phyloP scores from a whole-genome alignment of 176 grass and related monocot genomes.

The Musa beccarii region DNA sequence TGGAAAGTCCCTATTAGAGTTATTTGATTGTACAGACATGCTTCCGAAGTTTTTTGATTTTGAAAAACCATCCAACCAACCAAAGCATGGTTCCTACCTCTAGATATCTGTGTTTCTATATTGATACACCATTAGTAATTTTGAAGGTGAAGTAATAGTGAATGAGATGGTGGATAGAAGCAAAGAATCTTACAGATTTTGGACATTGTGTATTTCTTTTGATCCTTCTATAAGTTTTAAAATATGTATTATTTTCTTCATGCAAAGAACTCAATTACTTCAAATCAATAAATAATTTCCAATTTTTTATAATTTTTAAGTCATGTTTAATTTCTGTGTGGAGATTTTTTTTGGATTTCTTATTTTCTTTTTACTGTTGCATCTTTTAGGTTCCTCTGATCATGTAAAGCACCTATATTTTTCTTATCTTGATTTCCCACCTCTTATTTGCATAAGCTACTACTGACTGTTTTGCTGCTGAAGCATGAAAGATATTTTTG shows the following conservation, averaged over 20 bases:
- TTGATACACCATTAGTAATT: too few relatives aligned
- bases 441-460: background rate
- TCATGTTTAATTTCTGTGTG: background rate
- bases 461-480: background rate
- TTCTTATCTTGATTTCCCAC: background rate
- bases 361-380: background rate
- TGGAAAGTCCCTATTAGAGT: background rate
- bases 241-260: too few relatives aligned
- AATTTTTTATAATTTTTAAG: background rate
- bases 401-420: background rate
- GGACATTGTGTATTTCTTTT: too few relatives aligned
- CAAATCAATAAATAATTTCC: background rate
- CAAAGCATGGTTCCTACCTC: too few relatives aligned
- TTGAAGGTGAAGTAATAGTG: too few relatives aligned
- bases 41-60: background rate
- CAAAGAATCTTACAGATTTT: too few relatives aligned
- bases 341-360: background rate
- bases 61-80: background rate
- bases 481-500: slow-evolving; percentile 8
- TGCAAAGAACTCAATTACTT: background rate
- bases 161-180: too few relatives aligned
- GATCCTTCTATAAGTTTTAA: too few relatives aligned
- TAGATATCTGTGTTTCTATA: too few relatives aligned
- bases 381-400: background rate
- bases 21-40: background rate